Evolutionary conservation across 2,329 filamentous ascomycete genomes (phyloP).

Genomic region (Stylonectria norvegica): DNA sequence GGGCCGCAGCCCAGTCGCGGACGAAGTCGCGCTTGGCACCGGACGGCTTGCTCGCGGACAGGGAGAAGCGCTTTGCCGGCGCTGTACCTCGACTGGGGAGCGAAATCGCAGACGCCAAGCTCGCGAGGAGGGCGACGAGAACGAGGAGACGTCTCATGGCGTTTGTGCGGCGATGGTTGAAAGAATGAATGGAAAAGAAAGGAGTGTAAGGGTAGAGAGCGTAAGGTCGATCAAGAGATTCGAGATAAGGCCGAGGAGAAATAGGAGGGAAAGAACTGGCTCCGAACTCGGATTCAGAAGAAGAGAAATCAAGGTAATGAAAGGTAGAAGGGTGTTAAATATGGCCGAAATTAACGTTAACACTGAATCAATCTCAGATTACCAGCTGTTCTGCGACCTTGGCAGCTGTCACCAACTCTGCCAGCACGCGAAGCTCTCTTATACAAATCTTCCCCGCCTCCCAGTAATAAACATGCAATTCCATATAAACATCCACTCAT

Average conservation of each 20-base stretch:
- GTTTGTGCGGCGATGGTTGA: not conserved
- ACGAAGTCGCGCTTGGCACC: constrained; percentile 30
- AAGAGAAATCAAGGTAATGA: no score
- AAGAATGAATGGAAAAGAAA: not conserved
- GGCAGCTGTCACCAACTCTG: no score
- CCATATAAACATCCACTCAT: constrained; percentile 1
- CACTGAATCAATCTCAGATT: no score
- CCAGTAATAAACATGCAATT: not conserved
- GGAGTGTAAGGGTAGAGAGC: not conserved
- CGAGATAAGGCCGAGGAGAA: no score
- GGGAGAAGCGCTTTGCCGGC: constrained; percentile 25
- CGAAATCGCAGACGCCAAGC: constrained; percentile 12
- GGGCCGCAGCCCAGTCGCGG: constrained; percentile 32
- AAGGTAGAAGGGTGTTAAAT: no score
- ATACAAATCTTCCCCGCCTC: no score
- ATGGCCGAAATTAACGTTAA: no score
- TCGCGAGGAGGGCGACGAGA: constrained; percentile 12
- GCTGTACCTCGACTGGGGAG: constrained; percentile 8
- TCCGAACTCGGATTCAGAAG: no score
- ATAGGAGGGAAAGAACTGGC: no score
- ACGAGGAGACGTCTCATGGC: constrained; percentile 18
- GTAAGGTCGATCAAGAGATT: no score
- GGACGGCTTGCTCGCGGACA: constrained; percentile 23
- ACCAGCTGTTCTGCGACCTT: no score
- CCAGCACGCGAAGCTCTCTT: no score